Evolutionary conservation across 495 filamentous ascomycete species (phyloP), one percentile per base, ranked within the genome.

Genomic region (Elasticomyces elasticus): DNA sequence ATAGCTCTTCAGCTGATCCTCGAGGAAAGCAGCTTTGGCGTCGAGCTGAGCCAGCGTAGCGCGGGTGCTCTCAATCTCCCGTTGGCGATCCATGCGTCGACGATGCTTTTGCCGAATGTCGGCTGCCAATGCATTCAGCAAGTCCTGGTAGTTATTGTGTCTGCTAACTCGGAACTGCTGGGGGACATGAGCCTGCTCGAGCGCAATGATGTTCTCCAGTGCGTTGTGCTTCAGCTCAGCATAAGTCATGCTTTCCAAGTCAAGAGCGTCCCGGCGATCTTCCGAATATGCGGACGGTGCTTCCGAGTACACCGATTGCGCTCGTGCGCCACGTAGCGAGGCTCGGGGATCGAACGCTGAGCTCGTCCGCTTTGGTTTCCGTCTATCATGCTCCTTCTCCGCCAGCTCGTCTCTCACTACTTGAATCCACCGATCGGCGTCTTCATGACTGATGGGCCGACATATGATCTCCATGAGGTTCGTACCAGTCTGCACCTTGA

Each of bases 21-120:
- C 94, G 1, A 99, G 77, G 71, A 89, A 97, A 45, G 78, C 76
- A 23, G 92, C 89, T 69, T 99, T 96, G 60, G 94, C 87, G 66
- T 88, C 86, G 49, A 99, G 73, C 57, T 91, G 86, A 9, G 73
- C 74, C 26, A 95, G 80, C 5, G 92, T 99, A 58, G 87, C 71
- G 19, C 85, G 80, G 37, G 95, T 87, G 56, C 86, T 84, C 60
- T 97, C 92, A 35, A 97, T 68, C 67, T 99, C 94, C 27, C 87
- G 81, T 62, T 90, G 82, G 50, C 92, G 80, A 64, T 97, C 89
- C 28, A 97, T 83, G 48, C 92, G 78, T 41, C 92, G 81, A 25
- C 89, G 83, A 67, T 94, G 94, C 71, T 99, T 97, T 17, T 89
- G 95, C 41, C 92, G 86, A 64, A 99, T 99, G 66, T 99, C 92